Evolutionary conservation across 495 filamentous ascomycete species (phyloP), one percentile per base, ranked within the genome.

Genomic region (Aspergillus biplanus): DNA sequence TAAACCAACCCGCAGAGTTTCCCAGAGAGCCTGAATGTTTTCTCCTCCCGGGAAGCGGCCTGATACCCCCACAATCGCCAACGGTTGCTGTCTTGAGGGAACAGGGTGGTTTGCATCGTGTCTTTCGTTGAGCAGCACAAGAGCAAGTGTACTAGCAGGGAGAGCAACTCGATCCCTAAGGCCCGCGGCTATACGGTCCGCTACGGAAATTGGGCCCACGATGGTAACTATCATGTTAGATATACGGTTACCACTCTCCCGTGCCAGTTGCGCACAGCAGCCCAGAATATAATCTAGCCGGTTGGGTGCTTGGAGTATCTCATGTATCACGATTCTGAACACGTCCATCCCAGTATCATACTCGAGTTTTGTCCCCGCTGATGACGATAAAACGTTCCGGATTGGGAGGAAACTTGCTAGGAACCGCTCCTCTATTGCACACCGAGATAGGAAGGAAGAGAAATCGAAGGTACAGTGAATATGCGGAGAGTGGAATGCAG

Each of bases 11-110:
- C 6, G 53, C 64, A 84, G 42, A 0, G 78, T 27, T 1, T 78
- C 56, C 81, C 81, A 84, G 56, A 79, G 62, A n/a, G 39, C 32
- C 7, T 64, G 56, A 6, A 55, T 39, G 34, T 65, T 56, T 15
- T 44, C 55, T 4, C 54, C 60, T 12, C 71, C 74, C 0, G 86
- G 85, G 67, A 88, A 81, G 13, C 85, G 81, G 62, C 84, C 84
- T n/a, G 81, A 79, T 73, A 88, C 79, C 47, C 86, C 85, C 58
- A 88, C 72, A 48, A 89, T 78, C 21, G 86, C 86, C 37, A 39
- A 39, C 8, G 37, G 37, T 13, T 7, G 13, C 7, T 39, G 37
- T 7, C 21, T 39, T 7, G 37, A 39, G 13, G 37, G 37, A 7
- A 39, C 8, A 7, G 37, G 3, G 13, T 39, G 37, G 37, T 39